Percentiles rank a stretch among this genome's conserved stretches.
Conservation (phyloP, 768 basidiomycete genomes). For the Lactifluus rugatus region DNA sequence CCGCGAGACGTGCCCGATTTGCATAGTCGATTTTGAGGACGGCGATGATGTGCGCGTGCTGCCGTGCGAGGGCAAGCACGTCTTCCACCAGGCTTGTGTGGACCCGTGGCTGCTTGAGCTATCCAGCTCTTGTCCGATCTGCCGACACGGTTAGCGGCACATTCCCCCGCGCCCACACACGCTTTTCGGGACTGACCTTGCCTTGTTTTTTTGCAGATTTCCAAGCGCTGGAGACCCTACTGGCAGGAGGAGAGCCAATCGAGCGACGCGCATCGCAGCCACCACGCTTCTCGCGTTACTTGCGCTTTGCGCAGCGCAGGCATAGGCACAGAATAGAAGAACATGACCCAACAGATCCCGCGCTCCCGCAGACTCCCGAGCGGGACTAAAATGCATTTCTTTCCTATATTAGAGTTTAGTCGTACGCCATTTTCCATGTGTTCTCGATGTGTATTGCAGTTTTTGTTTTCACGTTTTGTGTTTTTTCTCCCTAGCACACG, state of each 20-base stretch:
- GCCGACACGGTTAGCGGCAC: conserved; percentile 62
- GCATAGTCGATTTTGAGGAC: conserved; percentile 87
- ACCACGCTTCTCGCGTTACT: conserved; percentile 28
- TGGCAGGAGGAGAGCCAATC: conserved; percentile 15
- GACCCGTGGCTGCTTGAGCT: conserved; percentile 90
- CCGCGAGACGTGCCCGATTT: conserved; percentile 87
- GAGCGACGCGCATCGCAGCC: conserved; percentile 21
- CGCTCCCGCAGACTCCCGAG: conserved; percentile 21
- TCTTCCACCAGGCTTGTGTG: conserved; percentile 84
- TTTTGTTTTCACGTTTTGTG: background rate
- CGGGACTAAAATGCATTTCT: background rate
- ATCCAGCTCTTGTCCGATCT: conserved; percentile 86
- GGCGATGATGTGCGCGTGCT: conserved; percentile 86
- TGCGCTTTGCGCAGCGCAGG: conserved; percentile 26
- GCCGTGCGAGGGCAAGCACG: conserved; percentile 86
- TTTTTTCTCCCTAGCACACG: background rate
- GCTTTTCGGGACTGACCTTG: background rate
- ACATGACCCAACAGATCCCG: conserved; percentile 23
- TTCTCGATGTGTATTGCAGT: background rate
- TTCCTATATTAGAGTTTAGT: background rate
- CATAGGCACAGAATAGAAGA: conserved; percentile 19
- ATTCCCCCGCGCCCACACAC: background rate
- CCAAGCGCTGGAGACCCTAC: conserved; percentile 29
- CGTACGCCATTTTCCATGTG: background rate
- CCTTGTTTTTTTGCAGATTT: conserved; percentile 23